Percentiles rank a stretch among this genome's conserved stretches.
Conservation (phyloP, 2,329 filamentous ascomycete genomes). For the Saccharata proteae region DNA sequence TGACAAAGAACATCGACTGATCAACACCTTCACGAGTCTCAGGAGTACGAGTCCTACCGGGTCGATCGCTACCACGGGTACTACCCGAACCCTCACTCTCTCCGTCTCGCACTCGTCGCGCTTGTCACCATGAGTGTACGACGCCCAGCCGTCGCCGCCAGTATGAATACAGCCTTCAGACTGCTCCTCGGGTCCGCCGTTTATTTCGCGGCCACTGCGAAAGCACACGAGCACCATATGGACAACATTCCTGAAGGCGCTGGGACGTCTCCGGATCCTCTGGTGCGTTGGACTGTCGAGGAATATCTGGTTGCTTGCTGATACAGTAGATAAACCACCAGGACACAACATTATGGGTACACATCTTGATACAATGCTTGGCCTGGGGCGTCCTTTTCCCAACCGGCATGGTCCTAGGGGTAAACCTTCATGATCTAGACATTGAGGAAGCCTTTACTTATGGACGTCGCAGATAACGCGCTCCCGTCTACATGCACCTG, state of each 20-base stretch:
- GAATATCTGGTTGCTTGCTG: too few relatives aligned
- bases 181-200: slow-evolving; percentile 10
- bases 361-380: slow-evolving; percentile 79
- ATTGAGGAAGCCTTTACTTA: slow-evolving; percentile 4
- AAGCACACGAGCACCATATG: slow-evolving; percentile 29
- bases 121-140: background rate
- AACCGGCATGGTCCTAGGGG: slow-evolving; percentile 86
- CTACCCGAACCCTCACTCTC: slow-evolving; percentile 1
- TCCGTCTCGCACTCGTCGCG: slow-evolving; percentile 7
- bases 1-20: too few relatives aligned
- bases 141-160: slow-evolving; percentile 4
- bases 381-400: slow-evolving; percentile 90
- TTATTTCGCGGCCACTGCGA: slow-evolving; percentile 26
- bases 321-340: slow-evolving; percentile 20
- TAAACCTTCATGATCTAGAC: slow-evolving; percentile 37
- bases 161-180: slow-evolving; percentile 7
- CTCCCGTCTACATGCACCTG: slow-evolving; percentile 86
- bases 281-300: slow-evolving; percentile 18
- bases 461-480: slow-evolving; percentile 56
- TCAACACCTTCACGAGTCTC: too few relatives aligned
- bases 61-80: too few relatives aligned
- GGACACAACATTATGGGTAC: slow-evolving; percentile 82
- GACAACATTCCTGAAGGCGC: slow-evolving; percentile 27
- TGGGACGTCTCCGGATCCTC: slow-evolving; percentile 23
- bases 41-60: too few relatives aligned